These are phyloP conservation scores for Calonectria hawksworthii DNA, from an alignment of 2,329 filamentous ascomycete genomes.

Conservation along the genomic window DNA sequence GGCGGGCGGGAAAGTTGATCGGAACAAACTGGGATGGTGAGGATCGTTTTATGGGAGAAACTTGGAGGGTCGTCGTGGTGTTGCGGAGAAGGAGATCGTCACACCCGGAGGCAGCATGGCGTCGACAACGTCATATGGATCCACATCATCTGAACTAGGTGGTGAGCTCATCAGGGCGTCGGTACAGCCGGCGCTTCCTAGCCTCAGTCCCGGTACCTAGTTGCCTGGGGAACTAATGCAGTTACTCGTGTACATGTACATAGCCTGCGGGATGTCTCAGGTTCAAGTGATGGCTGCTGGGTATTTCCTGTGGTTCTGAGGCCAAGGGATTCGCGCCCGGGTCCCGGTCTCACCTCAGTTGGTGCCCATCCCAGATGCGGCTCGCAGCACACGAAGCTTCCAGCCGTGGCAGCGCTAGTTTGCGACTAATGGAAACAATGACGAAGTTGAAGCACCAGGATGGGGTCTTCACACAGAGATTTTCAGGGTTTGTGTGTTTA, in stretches of 20 bases:
- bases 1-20: slow-evolving; percentile 34
- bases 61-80: slow-evolving; percentile 42
- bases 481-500: slow-evolving; percentile 19
- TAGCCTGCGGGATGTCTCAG: slow-evolving; percentile 29
- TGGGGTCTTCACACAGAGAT: slow-evolving; percentile 26
- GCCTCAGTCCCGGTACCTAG: slow-evolving; percentile 4
- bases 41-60: slow-evolving; percentile 47
- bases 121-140: slow-evolving; percentile 46
- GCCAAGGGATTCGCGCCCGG: slow-evolving; percentile 36
- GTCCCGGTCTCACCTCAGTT: slow-evolving; percentile 32
- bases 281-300: slow-evolving; percentile 35
- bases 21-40: slow-evolving; percentile 40
- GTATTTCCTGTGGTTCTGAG: slow-evolving; percentile 20
- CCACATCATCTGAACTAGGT: slow-evolving; percentile 41
- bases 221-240: not conserved
- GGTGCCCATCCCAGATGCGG: slow-evolving; percentile 43
- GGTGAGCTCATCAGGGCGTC: slow-evolving; percentile 27
- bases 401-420: slow-evolving; percentile 39
- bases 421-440: slow-evolving; percentile 43
- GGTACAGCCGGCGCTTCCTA: slow-evolving; percentile 16
- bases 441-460: slow-evolving; percentile 42
- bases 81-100: slow-evolving; percentile 49
- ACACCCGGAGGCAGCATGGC: slow-evolving; percentile 38
- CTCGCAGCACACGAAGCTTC: slow-evolving; percentile 41
- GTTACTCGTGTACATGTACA: not conserved